A percentile compares a stretch with the other conserved stretches of the same genome.
Conservation (phyloP, 306 rosid species). For the Begonia loranthoides region DNA sequence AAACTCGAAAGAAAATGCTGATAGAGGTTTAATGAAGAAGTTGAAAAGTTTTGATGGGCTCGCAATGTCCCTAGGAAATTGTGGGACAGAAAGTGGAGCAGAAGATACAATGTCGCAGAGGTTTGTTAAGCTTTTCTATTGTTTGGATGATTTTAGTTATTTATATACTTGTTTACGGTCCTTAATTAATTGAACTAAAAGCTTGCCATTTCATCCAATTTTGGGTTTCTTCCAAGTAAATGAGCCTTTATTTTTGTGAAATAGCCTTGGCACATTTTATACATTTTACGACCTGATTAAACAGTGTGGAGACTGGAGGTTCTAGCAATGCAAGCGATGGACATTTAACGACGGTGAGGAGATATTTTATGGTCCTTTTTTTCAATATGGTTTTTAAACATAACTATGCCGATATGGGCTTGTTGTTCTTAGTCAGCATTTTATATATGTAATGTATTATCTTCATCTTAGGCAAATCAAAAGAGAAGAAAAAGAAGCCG, state of each 20-base stretch:
- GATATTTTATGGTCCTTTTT: neutral
- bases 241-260: neutral
- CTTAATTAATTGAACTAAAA: too few species aligned
- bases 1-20: slow-evolving; percentile 60
- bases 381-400: neutral
- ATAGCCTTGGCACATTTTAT: slow-evolving; percentile 3
- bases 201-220: neutral
- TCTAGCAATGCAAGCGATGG: slow-evolving; percentile 82
- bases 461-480: slow-evolving; percentile 53
- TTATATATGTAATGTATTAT: neutral
- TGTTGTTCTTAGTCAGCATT: neutral
- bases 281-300: slow-evolving; percentile 15
- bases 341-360: slow-evolving; percentile 57
- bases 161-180: too few species aligned
- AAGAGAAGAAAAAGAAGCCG: slow-evolving; percentile 63
- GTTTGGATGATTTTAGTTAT: too few species aligned
- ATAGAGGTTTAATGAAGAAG: slow-evolving; percentile 59
- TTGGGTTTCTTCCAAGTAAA: neutral
- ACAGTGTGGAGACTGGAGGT: slow-evolving; percentile 65
- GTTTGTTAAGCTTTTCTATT: slow-evolving; percentile 20
- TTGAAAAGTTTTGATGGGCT: slow-evolving; percentile 83
- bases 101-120: slow-evolving; percentile 57
- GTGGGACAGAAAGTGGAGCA: slow-evolving; percentile 39
- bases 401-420: too few species aligned
- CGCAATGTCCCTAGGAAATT: slow-evolving; percentile 82